Evolutionary conservation across 2,329 filamentous ascomycete genomes (phyloP), one percentile per base, ranked within the genome.

Genomic region (Fusarium nurragi): DNA sequence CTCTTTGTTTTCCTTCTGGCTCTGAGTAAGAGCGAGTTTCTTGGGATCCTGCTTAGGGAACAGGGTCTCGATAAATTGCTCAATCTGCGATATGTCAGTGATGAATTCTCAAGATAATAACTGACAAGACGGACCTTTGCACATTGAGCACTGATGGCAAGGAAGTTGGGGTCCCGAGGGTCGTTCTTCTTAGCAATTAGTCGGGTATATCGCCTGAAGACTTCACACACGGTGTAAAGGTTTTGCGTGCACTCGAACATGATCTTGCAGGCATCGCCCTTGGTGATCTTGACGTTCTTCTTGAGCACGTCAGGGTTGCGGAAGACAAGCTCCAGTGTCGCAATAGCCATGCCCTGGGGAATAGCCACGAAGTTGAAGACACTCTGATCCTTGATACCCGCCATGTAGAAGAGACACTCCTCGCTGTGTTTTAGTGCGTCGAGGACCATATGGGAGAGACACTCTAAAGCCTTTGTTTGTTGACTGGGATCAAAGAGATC

Each of bases 361-460:
- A 99, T 99, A 54, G 94, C 94, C 44, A 93, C 93, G 77, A 99
- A 99, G 84, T 99, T 99, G 87, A 99, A 99, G 23, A 97, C 93
- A 75, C 93, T 97, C 81, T 99, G 95, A 75, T 99, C 95, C 68
- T 90, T 90, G 65, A 99, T 88, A 43, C 92, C 95, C 6, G 94
- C 94, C 81, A 99, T 93, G 80, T 98, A 99, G 82, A 94, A 97
- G n/a, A 99, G 80, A 75, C 94, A 98, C 74, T 98, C 93, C 66
- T 97, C 93, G 6, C 87, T 90, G 69, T 97, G 91, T 74, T 89
- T 88, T 39, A 99, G 83, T 6, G 94, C 92, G 72, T 95, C 93
- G 58, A 98, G 83, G 8, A 98, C 89, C 94, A 99, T 97, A 74
- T 97, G 93, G 2, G 94, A 97, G 70, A 90, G 89, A 80, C 92